Evolutionary conservation across 257 asterid genomes (phyloP).

Genomic region (Lycium ferocissimum): DNA sequence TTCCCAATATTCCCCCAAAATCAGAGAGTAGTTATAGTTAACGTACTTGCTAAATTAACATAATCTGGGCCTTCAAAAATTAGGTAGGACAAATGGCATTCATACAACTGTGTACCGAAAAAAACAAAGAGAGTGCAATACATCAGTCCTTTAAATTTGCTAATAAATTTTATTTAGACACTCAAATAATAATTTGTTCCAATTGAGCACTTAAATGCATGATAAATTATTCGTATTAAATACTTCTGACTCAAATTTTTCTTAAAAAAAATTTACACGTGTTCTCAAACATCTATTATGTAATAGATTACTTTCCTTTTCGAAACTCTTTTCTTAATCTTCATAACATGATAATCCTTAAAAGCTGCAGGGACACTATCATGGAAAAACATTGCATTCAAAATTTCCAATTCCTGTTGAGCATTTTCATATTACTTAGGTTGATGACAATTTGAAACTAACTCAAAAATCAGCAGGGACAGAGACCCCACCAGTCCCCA

Average conservation of each 20-base stretch:
- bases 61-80: too few species aligned
- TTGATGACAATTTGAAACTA: slow-evolving; percentile 25
- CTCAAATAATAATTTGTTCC: too few species aligned
- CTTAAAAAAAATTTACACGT: too few species aligned
- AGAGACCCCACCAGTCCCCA: not conserved
- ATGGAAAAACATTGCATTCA: not conserved
- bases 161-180: too few species aligned
- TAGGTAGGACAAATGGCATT: not conserved
- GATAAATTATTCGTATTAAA: not conserved
- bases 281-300: too few species aligned
- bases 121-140: not conserved
- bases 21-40: too few species aligned
- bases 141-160: not conserved
- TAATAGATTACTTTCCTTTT: not conserved
- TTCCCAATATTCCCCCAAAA: not conserved
- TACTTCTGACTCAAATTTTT: not conserved
- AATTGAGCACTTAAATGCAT: not conserved
- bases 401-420: not conserved
- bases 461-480: not conserved
- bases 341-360: slow-evolving; percentile 4
- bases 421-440: not conserved
- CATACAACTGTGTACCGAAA: too few species aligned
- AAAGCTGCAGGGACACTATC: not conserved
- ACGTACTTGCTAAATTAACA: not conserved
- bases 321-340: not conserved